phyloP scores from a whole-genome alignment of 345 rosid genomes.

The Melastoma malabathricum region DNA sequence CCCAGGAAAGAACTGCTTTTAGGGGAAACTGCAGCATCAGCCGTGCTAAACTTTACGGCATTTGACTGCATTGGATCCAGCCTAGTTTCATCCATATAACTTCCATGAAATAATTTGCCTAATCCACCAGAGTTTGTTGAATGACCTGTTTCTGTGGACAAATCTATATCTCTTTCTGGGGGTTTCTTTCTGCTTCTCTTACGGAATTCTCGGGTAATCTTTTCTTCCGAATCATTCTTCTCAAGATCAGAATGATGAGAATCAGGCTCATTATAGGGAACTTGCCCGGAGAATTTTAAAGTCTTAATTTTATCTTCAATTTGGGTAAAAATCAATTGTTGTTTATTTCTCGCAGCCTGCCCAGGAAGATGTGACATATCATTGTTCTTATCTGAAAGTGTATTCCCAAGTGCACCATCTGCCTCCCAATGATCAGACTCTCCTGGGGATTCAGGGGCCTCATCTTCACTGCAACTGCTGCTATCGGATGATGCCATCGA shows the following conservation, averaged over 20 bases:
- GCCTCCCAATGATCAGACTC: slow-evolving; percentile 9
- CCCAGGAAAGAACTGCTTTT: slow-evolving; percentile 17
- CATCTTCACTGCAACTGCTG: slow-evolving; percentile 72
- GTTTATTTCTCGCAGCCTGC: slow-evolving; percentile 22
- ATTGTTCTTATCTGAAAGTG: slow-evolving; percentile 11
- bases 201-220: too few species aligned
- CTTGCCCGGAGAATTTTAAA: slow-evolving; percentile 16
- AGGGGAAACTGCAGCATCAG: slow-evolving; percentile 12
- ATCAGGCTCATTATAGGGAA: slow-evolving; percentile 14
- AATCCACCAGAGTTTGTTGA: slow-evolving; percentile 16
- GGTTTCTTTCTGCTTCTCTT: slow-evolving; percentile 38
- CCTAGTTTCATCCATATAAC: slow-evolving; percentile 12
- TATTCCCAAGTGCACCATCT: slow-evolving; percentile 13
- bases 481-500: slow-evolving; percentile 75
- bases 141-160: slow-evolving; percentile 25
- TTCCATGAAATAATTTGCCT: slow-evolving; percentile 3
- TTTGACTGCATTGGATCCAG: slow-evolving; percentile 9
- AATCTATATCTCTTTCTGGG: slow-evolving; percentile 40
- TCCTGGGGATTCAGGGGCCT: slow-evolving; percentile 15
- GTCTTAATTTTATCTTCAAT: slow-evolving; percentile 22
- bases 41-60: slow-evolving; percentile 2
- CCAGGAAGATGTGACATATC: slow-evolving; percentile 12
- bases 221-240: slow-evolving; percentile 8
- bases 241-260: slow-evolving; percentile 24
- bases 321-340: slow-evolving; percentile 16